Evolutionary conservation across 768 basidiomycete species (phyloP).

Genomic region (Cyclocybe cylindracea): DNA sequence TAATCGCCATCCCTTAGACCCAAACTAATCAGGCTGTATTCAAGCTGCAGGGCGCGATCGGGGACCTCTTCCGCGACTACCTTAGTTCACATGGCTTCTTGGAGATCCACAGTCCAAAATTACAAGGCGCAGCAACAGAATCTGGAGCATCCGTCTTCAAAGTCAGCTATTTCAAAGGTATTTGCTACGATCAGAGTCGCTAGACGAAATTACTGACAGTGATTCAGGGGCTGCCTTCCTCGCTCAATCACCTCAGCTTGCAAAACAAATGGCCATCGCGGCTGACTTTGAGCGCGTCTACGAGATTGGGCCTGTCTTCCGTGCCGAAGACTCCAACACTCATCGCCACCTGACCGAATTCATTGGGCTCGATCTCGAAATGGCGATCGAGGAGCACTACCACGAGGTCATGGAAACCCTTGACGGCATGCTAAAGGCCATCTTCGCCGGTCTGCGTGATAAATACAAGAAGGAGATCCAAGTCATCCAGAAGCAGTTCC

Average conservation of each 20-base stretch:
- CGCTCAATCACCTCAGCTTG: slow-evolving; percentile 95
- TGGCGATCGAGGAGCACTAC: slow-evolving; percentile 98
- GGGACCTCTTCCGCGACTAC: slow-evolving; percentile 84
- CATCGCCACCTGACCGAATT: slow-evolving; percentile 99
- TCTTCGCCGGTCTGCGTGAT: slow-evolving; percentile 83
- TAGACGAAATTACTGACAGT: background rate
- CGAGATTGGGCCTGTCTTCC: slow-evolving; percentile 96
- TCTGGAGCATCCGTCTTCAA: slow-evolving; percentile 97
- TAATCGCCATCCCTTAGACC: slow-evolving; percentile 51
- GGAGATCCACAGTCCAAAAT: slow-evolving; percentile 97
- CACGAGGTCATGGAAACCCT: slow-evolving; percentile 95
- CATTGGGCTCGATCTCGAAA: slow-evolving; percentile 97
- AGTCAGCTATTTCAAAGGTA: slow-evolving; percentile 96
- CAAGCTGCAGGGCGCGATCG: slow-evolving; percentile 86
- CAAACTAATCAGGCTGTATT: slow-evolving; percentile 96
- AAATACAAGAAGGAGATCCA: slow-evolving; percentile 83
- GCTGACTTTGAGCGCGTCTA: slow-evolving; percentile 98
- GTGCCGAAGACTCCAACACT: slow-evolving; percentile 96
- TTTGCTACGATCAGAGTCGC: too few species aligned
- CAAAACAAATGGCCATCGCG: slow-evolving; percentile 99
- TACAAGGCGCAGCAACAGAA: slow-evolving; percentile 96
- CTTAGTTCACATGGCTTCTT: slow-evolving; percentile 75
- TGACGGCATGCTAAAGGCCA: slow-evolving; percentile 80
- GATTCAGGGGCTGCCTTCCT: slow-evolving; percentile 80
- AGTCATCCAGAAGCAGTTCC: slow-evolving; percentile 81